Base-by-base conservation (phyloP, 2,329 filamentous ascomycete genomes). In the Fusarium drepaniforme region DNA sequence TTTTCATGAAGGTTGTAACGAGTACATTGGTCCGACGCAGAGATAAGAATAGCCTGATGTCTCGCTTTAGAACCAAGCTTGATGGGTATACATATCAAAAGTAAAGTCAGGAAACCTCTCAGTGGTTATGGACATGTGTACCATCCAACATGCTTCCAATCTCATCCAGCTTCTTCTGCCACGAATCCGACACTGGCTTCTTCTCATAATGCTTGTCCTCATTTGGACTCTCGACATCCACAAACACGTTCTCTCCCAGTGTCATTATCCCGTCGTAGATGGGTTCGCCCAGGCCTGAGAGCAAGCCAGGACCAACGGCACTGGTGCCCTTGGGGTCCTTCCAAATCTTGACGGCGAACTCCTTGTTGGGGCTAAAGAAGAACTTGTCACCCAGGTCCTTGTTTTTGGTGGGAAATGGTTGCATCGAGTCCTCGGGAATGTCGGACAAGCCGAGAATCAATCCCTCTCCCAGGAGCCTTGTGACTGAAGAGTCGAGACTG, bases 371-470 rank as follows among this genome's bases (percentile, higher is more conserved):
- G 0, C 56, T 13, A 3, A 78, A 78, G 62, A 78, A 75, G 37
- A 77, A 78, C 0, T 64, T 25, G 7, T 76, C 72, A 0, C 46
- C 37, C 0, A 77, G 18, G 2, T 66, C 56, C 2, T 66, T 21
- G 18, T 78, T 78, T 1, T 8, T 60, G 18, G 71, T 66, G 3
- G 82, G 78, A 61, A 86, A 83, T 0, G 84, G 84, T 30, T 86
- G 84, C 80, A 85, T 81, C 0, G 83, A 70, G 1, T 75, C 79
- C 56, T 86, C 84, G 13, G 78, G 81, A 2, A 83, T 78, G 1
- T 82, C 75, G 0, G 78, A 73, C 8, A 84, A 67, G 3, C 79
- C 69, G 5, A 84, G 74, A n/a, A 84, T 78, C 18, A 83, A 70
- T 0, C 64, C 46, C 38, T 68, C 18, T 30, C 42, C 42, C 33